Evolutionary conservation across 2,329 filamentous ascomycete genomes (phyloP), one percentile per base, ranked within the genome.

Genomic region (Epichloe hybrida): DNA sequence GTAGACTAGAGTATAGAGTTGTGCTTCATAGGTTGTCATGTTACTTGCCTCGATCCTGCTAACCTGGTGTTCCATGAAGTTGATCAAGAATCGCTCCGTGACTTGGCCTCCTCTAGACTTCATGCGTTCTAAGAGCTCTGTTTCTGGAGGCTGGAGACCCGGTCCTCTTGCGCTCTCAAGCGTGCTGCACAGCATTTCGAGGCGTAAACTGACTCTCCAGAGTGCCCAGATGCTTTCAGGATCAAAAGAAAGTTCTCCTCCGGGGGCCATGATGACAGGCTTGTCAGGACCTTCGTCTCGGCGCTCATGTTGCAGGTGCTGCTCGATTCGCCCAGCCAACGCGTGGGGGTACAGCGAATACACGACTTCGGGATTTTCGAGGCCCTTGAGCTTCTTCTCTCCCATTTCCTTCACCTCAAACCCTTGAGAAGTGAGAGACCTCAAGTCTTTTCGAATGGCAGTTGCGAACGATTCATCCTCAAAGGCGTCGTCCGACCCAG

Each of bases 401-500:
- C 93, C 93, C 65, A 95, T 84, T 61, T 96, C 90, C 67, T 96
- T 96, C 62, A 97, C 89, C 64, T 95, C 88, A 62, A 97, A 98
- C 7, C 93, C 93, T 67, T 95, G 88, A 46, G 83, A 89, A 58
- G 84, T 93, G 27, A 98, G 76, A 31, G 87, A 86, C 47, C 88
- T 81, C 20, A 98, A 74, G 66, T 98, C 93, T 50, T 86, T 87
- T 52, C 88, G 84, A 58, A 97, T 95, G 11, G 84, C 75, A 49
- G 82, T 74, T n/a, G 79, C 83, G 54, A 85, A 75, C 1, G 78
- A 69, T 62, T 95, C 89, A 51, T 93, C 86, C 15, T 83, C 81
- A 55, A 88, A 81, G 1, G 66, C 62, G 20, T 79, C 79, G 46
- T 89, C 88, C 0, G 83, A 83, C 2, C 80, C 81, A 12, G 75